phyloP scores from a whole-genome alignment of 345 rosid genomes.

The Sonneratia alba region DNA sequence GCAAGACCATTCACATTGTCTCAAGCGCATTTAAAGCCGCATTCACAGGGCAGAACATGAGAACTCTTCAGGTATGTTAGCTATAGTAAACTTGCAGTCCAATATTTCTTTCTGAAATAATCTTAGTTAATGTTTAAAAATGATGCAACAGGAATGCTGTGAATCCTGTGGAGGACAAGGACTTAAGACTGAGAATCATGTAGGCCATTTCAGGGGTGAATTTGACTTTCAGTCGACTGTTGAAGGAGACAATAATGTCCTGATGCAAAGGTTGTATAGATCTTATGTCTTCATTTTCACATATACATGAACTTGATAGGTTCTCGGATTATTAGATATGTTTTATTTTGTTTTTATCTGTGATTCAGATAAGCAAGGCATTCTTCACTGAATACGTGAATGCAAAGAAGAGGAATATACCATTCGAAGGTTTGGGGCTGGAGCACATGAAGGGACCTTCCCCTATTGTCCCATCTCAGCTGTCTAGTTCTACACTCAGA shows the following conservation, averaged over 20 bases:
- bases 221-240: conserved; percentile 82
- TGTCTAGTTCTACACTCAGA: conserved; percentile 58
- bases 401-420: conserved; percentile 54
- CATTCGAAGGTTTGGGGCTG: conserved; percentile 61
- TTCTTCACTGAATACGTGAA: conserved; percentile 63
- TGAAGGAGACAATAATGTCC: conserved; percentile 84
- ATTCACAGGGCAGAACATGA: conserved; percentile 93
- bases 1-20: conserved; percentile 67
- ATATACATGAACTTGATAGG: neutral
- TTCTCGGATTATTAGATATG: neutral
- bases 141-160: conserved; percentile 67
- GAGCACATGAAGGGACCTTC: conserved; percentile 72
- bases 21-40: conserved; percentile 81
- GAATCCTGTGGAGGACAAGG: conserved; percentile 99
- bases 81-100: neutral
- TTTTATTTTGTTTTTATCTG: neutral
- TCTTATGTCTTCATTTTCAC: neutral
- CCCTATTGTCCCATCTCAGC: conserved; percentile 55
- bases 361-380: conserved; percentile 74
- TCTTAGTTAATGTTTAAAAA: neutral
- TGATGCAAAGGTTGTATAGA: conserved; percentile 38
- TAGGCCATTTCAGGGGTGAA: conserved; percentile 81
- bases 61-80: conserved; percentile 69
- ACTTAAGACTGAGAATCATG: conserved; percentile 71
- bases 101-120: neutral